A percentile compares a stretch with the other conserved stretches of the same genome.
These are phyloP conservation scores for Gamarada debralockiae DNA, from an alignment of 495 filamentous ascomycete genomes.

Conservation along the genomic window DNA sequence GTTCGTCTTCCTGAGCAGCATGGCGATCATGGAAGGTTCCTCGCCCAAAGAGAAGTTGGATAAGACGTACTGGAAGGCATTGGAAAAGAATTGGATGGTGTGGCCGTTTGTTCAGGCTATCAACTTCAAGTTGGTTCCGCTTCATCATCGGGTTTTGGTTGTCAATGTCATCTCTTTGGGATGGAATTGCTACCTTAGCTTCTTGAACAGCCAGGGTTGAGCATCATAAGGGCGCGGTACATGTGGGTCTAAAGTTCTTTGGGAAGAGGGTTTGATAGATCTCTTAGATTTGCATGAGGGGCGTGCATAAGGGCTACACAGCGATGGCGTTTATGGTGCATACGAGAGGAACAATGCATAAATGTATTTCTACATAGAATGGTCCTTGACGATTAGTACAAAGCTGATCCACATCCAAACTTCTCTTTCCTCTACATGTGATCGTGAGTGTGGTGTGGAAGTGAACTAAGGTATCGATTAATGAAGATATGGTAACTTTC, in stretches of 20 bases:
- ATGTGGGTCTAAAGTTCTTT: background rate
- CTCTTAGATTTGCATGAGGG: constrained; percentile 3
- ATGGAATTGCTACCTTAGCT: constrained; percentile 96
- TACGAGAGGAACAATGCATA: background rate
- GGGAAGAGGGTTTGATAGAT: constrained; percentile 5
- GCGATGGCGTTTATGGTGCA: constrained; percentile 13
- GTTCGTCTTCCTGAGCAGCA: constrained; percentile 74
- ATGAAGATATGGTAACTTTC: too few relatives aligned
- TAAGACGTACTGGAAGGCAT: constrained; percentile 59
- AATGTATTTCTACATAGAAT: background rate
- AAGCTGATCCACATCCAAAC: too few relatives aligned
- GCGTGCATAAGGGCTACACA: constrained; percentile 14
- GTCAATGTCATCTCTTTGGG: constrained; percentile 81
- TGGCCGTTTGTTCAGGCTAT: constrained; percentile 89
- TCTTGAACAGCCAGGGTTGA: constrained; percentile 57
- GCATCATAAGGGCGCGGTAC: background rate
- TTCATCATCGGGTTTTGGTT: constrained; percentile 80
- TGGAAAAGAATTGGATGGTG: constrained; percentile 83
- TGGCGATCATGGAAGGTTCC: constrained; percentile 83
- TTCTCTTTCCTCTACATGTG: too few relatives aligned
- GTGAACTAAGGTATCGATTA: too few relatives aligned
- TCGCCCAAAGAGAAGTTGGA: constrained; percentile 67
- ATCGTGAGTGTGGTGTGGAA: too few relatives aligned
- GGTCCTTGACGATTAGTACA: too few relatives aligned
- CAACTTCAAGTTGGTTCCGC: constrained; percentile 88